Conservation (phyloP, 108 stramenopile species). For the Pseudonitzschia delicatissima region DNA sequence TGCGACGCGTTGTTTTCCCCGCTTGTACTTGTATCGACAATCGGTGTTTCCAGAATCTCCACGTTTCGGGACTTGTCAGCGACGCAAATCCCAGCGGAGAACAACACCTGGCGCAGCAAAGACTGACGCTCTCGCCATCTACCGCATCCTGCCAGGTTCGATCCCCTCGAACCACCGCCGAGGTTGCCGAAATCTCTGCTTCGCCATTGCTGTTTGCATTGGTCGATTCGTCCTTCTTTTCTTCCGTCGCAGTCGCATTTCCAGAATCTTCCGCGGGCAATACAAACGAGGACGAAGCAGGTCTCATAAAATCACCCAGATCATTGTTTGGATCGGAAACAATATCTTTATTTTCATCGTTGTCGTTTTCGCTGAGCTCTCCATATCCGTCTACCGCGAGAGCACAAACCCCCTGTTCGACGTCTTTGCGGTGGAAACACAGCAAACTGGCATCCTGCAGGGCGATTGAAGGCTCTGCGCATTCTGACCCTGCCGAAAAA, state of each 20-base stretch:
- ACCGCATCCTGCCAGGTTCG: slow-evolving; percentile 36
- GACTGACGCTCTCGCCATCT: slow-evolving; percentile 34
- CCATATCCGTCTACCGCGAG: slow-evolving; percentile 62
- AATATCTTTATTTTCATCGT: neutral
- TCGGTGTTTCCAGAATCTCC: slow-evolving; percentile 75
- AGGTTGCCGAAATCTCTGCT: neutral
- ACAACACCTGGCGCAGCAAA: slow-evolving; percentile 54
- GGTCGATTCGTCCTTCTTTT: slow-evolving; percentile 3
- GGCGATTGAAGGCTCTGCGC: slow-evolving; percentile 29
- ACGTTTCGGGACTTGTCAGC: slow-evolving; percentile 43
- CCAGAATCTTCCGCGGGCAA: neutral
- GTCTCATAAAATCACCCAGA: neutral
- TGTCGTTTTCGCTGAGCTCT: slow-evolving; percentile 11
- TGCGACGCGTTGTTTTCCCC: neutral
- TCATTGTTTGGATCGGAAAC: neutral
- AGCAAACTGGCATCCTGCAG: slow-evolving; percentile 61
- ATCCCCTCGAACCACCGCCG: slow-evolving; percentile 32
- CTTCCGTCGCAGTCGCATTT: neutral
- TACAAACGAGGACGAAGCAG: neutral
- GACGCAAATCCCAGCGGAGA: slow-evolving; percentile 69
- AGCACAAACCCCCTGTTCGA: slow-evolving; percentile 33
- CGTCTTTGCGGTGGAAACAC: slow-evolving; percentile 52
- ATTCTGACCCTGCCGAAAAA: slow-evolving; percentile 36
- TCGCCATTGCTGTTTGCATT: slow-evolving; percentile 4
- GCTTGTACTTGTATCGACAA: slow-evolving; percentile 19